Conservation (phyloP, 352 stramenopile genomes). For the Phytophthora citricola region DNA sequence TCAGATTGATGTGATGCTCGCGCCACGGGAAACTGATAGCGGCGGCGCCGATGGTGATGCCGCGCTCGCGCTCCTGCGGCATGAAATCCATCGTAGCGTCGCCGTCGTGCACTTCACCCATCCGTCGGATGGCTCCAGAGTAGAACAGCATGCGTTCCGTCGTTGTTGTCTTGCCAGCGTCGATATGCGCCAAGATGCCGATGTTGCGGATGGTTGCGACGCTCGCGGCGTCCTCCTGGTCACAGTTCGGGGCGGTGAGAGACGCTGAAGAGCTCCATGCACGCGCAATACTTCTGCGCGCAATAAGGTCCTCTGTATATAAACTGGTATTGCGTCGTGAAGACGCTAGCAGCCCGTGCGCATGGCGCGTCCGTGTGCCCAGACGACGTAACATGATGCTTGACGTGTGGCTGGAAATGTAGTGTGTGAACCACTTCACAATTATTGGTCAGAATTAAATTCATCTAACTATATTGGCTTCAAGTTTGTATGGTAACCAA, state of each 20-base stretch:
- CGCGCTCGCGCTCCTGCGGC: slow-evolving; percentile 95
- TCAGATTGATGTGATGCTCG: slow-evolving; percentile 96
- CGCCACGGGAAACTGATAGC: slow-evolving; percentile 97
- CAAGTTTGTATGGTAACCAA: background rate
- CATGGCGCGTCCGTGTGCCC: slow-evolving; percentile 2
- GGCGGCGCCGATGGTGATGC: slow-evolving; percentile 98
- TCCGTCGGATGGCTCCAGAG: slow-evolving; percentile 78
- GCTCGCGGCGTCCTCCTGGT: slow-evolving; percentile 24
- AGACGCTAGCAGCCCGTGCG: slow-evolving; percentile 15
- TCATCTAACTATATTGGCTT: background rate
- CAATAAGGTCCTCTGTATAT: background rate
- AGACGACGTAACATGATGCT: slow-evolving; percentile 28
- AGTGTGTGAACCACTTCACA: slow-evolving; percentile 1
- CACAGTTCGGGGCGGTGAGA: slow-evolving; percentile 11
- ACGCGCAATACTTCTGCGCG: slow-evolving; percentile 8
- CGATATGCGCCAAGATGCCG: slow-evolving; percentile 99
- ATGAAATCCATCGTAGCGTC: slow-evolving; percentile 88
- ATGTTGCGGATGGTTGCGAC: slow-evolving; percentile 93
- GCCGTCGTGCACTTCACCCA: slow-evolving; percentile 81
- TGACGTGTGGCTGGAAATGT: slow-evolving; percentile 15
- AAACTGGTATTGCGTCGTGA: background rate
- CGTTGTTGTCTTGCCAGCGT: slow-evolving; percentile 99
- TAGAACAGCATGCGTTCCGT: slow-evolving; percentile 99
- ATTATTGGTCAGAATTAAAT: slow-evolving; percentile 3
- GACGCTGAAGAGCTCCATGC: slow-evolving; percentile 28